phyloP scores from a whole-genome alignment of 345 rosid genomes.

The Corchorus olitorius region DNA sequence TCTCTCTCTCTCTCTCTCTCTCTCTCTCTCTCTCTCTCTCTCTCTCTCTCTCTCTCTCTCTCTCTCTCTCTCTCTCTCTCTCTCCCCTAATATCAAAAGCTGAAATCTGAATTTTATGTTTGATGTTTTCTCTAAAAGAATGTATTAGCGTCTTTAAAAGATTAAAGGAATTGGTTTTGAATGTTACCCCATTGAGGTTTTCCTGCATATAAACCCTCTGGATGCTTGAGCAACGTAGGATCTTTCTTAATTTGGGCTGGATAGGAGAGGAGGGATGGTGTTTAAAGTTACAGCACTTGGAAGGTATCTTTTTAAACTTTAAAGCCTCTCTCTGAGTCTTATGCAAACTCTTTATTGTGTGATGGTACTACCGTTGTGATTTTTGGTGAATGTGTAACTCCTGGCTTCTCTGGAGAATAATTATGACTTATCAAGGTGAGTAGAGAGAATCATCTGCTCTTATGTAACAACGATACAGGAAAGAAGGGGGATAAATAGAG shows the following conservation, averaged over 20 bases:
- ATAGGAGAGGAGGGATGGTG: neutral
- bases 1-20: too few species aligned
- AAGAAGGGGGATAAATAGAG: neutral
- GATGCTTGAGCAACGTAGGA: neutral
- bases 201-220: neutral
- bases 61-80: too few species aligned
- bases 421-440: neutral
- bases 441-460: neutral
- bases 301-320: neutral
- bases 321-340: neutral
- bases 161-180: neutral
- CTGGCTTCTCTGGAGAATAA: neutral
- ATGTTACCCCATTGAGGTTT: neutral
- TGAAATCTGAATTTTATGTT: neutral
- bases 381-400: neutral
- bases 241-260: neutral
- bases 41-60: too few species aligned
- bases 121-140: neutral
- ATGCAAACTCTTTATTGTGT: neutral
- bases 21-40: too few species aligned
- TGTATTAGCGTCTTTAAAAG: neutral
- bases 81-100: neutral
- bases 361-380: neutral
- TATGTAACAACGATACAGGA: neutral
- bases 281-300: neutral